Base-by-base conservation (phyloP, 1,139 yeast genomes). In the Yamadazyma triangularis region DNA sequence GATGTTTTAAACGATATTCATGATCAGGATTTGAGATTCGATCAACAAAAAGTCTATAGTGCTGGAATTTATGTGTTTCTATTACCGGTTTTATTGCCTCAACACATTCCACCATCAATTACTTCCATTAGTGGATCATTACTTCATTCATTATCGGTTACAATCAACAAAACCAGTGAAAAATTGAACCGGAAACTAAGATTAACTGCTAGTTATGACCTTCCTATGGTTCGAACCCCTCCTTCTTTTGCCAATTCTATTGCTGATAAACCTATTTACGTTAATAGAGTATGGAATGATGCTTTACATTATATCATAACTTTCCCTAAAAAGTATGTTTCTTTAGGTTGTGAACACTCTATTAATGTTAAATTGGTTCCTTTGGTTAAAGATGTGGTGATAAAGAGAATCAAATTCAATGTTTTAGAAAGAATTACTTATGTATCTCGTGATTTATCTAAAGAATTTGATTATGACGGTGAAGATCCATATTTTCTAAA, bases 61-160 rank as follows among this genome's bases (percentile, higher is more conserved):
- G 77, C 95, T 8, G 96, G 96, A 19, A 76, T 82, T 47, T 88
- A 88, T 49, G 79, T 87, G 2, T 88, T 83, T 51, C 57, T 85
- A 26, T 60, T 88, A 26, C 93, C 95, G 0, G 60, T 83, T 2
- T 61, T 81, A 3, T 70, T 85, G 32, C 87, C 91, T 2, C 72
- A 81, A 26, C 72, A 70, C 38, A 72, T 84, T 4, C 91, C 95
- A 0, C 91, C 88, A 32, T 59, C 91, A 0, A 68, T 83, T 5
- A 55, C 60, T 23, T 73, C 83, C 3, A 76, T 86, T 7, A 69
- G 60, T 40, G 79, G 79, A 14, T 47, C 67, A 16, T 46, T 74
- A 29, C 35, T 45, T 18, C 77, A 71, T 54, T 42, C 52, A 2
- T 45, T 68, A 19, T 45, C 43, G 8, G 53, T 64, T 4, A 50